Base-by-base conservation (phyloP, 1,139 yeast species). In the Blastobotrys persicus region DNA sequence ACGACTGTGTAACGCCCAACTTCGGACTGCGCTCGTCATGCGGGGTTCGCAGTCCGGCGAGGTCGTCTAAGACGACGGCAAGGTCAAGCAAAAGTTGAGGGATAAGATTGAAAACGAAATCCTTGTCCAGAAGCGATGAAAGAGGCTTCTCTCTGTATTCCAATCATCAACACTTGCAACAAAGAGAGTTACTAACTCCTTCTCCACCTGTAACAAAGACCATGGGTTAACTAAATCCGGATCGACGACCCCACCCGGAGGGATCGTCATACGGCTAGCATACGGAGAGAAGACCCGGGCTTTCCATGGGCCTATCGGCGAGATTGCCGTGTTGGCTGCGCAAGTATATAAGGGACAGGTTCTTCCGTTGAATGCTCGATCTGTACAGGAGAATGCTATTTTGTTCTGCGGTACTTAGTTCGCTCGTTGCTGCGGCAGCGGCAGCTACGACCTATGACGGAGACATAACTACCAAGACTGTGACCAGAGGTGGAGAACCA, bases 401-500 rank as follows among this genome's bases (percentile, higher is more conserved):
- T 7, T 7, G 12, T n/a, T 14, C 39, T 11, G 18, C 17, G 18
- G 11, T 34, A n/a, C 17, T 17, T 4, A 34, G 20, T 18, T 12
- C 41, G 28, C 28, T 37, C 9, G 41, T 13, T 19, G 41, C 28
- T 4, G 18, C 41, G 13, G 11, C 19, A 14, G 28, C 41, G 19
- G 13, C 41, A 6, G n/a, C 41, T 4, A 37, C 41, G 18, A 9
- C 28, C 11, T 37, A 19, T 11, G 26, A 19, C 12, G 26, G 26
- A 18, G 41, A 37, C 11, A 18, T n/a, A 5, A 17, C 17, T 12
- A 37, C 41, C 18, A 37, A 19, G 11, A 37, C 41, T 7, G 41
- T 37, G 28, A 37, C 41, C 11, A 17, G 18, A 7, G 41, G 26
- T 37, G 41, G 41, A 3, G 41, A 23, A 3, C 17, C 41, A 3